Percentiles rank a stretch among this genome's conserved stretches.
Conservation (phyloP, 2,329 filamentous ascomycete genomes). For the Didymella segeticola region DNA sequence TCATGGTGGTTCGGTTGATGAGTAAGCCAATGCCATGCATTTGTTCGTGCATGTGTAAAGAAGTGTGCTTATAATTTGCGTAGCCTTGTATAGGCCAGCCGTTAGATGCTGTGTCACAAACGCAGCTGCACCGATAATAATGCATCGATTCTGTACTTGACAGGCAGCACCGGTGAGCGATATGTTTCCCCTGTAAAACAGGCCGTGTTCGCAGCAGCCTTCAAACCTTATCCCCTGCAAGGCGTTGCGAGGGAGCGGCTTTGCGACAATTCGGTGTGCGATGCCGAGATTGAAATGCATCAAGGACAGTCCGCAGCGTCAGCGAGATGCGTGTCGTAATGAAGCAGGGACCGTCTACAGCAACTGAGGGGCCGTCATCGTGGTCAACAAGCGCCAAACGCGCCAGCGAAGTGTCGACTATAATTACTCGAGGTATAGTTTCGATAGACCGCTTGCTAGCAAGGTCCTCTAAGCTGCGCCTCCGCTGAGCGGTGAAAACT, state of each 20-base stretch:
- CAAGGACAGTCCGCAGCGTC: not conserved
- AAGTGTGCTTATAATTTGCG: slow-evolving; percentile 1
- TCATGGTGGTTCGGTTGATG: not conserved
- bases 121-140: slow-evolving; percentile 8
- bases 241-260: not conserved
- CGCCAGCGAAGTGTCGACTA: slow-evolving; percentile 6
- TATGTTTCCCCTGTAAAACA: not conserved
- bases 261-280: not conserved
- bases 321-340: not conserved
- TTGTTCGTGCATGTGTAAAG: slow-evolving; percentile 8
- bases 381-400: slow-evolving; percentile 17
- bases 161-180: slow-evolving; percentile 4
- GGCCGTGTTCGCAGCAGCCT: not conserved
- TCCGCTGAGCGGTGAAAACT: slow-evolving; percentile 6
- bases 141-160: slow-evolving; percentile 7
- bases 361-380: not conserved
- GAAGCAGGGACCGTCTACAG: not conserved
- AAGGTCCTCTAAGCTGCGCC: slow-evolving; percentile 4
- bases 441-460: slow-evolving; percentile 12
- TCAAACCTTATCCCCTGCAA: slow-evolving; percentile 1
- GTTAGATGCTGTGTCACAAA: slow-evolving; percentile 2
- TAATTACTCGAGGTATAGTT: slow-evolving; percentile 10
- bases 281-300: not conserved
- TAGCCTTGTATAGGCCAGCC: slow-evolving; percentile 3
- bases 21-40: slow-evolving; percentile 2